Evolutionary conservation across 1,284 basidiomycete species (phyloP).

Genomic region (Wallemia mellicola): DNA sequence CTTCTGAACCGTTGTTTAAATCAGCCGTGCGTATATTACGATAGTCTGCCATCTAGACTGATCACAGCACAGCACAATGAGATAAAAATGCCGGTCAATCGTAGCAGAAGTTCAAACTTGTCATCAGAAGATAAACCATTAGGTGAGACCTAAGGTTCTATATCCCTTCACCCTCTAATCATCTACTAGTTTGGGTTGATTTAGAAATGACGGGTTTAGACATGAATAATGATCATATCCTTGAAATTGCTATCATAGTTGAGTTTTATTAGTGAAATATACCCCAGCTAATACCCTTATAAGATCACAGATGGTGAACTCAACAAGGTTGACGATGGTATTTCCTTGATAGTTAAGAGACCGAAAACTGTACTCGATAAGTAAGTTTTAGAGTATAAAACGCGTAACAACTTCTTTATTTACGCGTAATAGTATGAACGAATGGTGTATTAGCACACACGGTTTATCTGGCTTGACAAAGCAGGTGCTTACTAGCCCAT

Average conservation of each 20-base stretch:
- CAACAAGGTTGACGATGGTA: conserved; percentile 21
- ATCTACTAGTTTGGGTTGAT: conserved; percentile 12
- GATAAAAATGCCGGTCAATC: background rate
- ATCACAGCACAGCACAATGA: background rate
- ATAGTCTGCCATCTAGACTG: background rate
- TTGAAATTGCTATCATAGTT: conserved; percentile 22
- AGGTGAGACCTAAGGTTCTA: background rate
- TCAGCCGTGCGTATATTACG: background rate
- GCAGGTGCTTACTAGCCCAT: background rate
- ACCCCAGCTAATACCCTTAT: background rate
- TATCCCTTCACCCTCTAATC: background rate
- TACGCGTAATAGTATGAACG: conserved; percentile 13
- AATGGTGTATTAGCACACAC: conserved; percentile 17
- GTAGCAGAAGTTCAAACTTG: background rate
- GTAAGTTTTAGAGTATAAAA: conserved; percentile 6
- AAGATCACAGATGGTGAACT: conserved; percentile 21
- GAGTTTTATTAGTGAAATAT: background rate
- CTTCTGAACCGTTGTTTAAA: background rate
- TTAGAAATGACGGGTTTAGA: conserved; percentile 23
- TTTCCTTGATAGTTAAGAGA: conserved; percentile 21
- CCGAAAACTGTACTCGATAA: conserved; percentile 18
- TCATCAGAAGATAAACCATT: background rate
- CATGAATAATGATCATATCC: conserved; percentile 16
- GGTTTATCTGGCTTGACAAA: conserved; percentile 14
- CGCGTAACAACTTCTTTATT: background rate